A percentile compares a stretch with the other conserved stretches of the same genome.
These are phyloP conservation scores for Claviceps humidiphila DNA, from an alignment of 2,329 filamentous ascomycete genomes.

Conservation along the genomic window DNA sequence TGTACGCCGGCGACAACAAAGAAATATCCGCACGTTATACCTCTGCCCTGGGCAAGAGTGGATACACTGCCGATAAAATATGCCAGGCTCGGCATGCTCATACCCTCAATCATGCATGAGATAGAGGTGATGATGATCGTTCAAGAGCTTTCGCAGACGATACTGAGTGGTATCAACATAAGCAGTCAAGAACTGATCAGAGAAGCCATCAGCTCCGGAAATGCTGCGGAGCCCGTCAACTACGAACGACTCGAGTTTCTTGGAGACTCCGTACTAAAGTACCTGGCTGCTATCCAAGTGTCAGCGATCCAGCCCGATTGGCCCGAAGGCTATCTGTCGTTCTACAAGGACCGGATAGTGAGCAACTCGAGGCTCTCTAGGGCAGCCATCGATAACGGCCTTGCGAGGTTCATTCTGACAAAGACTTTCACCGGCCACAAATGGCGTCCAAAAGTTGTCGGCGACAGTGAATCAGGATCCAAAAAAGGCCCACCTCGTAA, in stretches of 20 bases:
- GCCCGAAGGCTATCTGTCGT: constrained; percentile 65
- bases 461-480: constrained; percentile 11
- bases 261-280: constrained; percentile 74
- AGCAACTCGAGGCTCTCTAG: constrained; percentile 61
- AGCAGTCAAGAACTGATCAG: constrained; percentile 41
- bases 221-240: constrained; percentile 45
- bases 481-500: constrained; percentile 13
- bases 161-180: constrained; percentile 33
- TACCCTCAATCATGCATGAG: constrained; percentile 62
- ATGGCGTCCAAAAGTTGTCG: constrained; percentile 53
- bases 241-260: constrained; percentile 83
- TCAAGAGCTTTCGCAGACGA: constrained; percentile 33
- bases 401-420: constrained; percentile 62
- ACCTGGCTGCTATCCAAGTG: constrained; percentile 54
- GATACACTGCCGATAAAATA: constrained; percentile 33
- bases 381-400: constrained; percentile 46
- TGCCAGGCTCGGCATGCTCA: constrained; percentile 42
- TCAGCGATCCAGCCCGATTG: constrained; percentile 43
- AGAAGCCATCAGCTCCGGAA: constrained; percentile 57
- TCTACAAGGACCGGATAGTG: constrained; percentile 55
- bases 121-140: constrained; percentile 54
- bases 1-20: constrained; percentile 21
- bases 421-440: constrained; percentile 53
- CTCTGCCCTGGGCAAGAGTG: constrained; percentile 32
- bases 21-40: constrained; percentile 30